Percentiles rank a stretch among this genome's conserved stretches.
Conservation (phyloP, 192 early-diverging fungal species). For the Globomyces pollinis-pini region DNA sequence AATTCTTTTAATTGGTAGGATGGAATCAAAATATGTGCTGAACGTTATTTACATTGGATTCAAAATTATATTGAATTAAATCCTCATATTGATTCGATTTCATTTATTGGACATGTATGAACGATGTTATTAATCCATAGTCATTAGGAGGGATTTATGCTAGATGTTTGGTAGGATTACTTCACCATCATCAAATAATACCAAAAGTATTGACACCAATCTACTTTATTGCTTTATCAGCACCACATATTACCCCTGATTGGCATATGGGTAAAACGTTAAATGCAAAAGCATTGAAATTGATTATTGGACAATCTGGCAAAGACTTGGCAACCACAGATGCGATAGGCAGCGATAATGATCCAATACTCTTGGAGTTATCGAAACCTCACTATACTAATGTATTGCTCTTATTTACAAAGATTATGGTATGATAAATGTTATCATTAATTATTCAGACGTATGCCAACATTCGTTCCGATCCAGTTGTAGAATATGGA, state of each 20-base stretch:
- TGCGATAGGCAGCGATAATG: neutral
- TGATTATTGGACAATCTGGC: constrained; percentile 1
- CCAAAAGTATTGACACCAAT: neutral
- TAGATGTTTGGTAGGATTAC: neutral
- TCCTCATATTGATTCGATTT: neutral
- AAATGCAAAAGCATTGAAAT: neutral
- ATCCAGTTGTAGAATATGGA: constrained; percentile 6
- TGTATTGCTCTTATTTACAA: neutral
- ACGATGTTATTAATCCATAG: neutral
- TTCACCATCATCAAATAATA: neutral
- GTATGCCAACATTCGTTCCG: constrained; percentile 5
- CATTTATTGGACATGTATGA: constrained; percentile 2
- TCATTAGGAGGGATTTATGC: constrained; percentile 3
- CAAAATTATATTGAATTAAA: neutral
- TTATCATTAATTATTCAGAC: too few species aligned
- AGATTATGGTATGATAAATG: constrained; percentile 7
- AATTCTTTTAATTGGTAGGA: too few species aligned
- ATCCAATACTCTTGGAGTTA: constrained; percentile 1
- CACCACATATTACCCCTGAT: constrained; percentile 7
- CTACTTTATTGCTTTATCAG: constrained; percentile 3
- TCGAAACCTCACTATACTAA: neutral
- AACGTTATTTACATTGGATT: constrained; percentile 8
- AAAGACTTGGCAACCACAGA: neutral
- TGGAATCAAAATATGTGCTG: constrained; percentile 1
- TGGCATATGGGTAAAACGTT: constrained; percentile 2